A percentile compares a stretch with the other conserved stretches of the same genome.
These are phyloP conservation scores for Quercus robur DNA, from an alignment of 306 rosid genomes.

Conservation along the genomic window DNA sequence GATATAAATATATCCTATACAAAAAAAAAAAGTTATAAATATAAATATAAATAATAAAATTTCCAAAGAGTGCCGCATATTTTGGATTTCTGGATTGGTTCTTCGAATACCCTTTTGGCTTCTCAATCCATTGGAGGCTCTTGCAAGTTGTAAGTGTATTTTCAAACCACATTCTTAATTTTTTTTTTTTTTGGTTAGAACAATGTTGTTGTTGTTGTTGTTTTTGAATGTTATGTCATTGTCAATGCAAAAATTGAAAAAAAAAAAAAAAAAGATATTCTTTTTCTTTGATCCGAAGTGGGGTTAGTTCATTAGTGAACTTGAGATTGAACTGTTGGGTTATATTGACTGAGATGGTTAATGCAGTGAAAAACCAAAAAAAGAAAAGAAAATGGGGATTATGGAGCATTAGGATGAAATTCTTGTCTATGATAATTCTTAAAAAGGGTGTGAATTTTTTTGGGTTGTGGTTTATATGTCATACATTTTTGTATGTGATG, in stretches of 20 bases:
- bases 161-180: background rate
- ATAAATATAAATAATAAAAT: background rate
- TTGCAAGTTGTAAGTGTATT: constrained; percentile 7
- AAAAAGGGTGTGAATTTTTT: background rate
- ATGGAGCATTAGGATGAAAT: background rate
- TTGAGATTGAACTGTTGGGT: constrained; percentile 1
- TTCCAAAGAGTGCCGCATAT: background rate
- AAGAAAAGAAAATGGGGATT: background rate
- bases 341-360: constrained; percentile 5
- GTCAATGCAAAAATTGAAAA: background rate
- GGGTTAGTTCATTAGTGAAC: background rate
- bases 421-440: background rate
- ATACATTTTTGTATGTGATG: background rate
- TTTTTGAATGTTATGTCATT: background rate
- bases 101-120: background rate
- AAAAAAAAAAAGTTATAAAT: too few species aligned
- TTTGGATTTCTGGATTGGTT: background rate
- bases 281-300: constrained; percentile 3
- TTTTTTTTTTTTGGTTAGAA: background rate
- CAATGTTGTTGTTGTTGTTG: too few species aligned
- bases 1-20: too few species aligned
- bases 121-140: background rate
- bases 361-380: background rate
- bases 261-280: background rate
- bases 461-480: background rate